These are phyloP conservation scores for Marchantia polymorpha DNA, from an alignment of 225 moss, liverwort and hornwort species.

Conservation along the genomic window DNA sequence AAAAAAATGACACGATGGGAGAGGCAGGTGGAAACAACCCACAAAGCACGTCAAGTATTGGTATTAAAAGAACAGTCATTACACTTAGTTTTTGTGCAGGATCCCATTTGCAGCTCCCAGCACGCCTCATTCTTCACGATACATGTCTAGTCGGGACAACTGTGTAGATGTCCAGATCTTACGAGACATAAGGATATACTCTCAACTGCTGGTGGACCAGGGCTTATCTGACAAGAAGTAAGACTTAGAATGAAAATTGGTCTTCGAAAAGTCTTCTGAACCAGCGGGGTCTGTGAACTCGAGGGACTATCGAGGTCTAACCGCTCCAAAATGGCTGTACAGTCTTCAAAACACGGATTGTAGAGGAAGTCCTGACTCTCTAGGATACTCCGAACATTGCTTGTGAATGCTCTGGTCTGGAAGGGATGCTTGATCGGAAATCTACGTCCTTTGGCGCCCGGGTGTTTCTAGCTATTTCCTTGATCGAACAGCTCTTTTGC, in stretches of 20 bases:
- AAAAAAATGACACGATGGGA: not conserved
- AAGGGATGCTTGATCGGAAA: not conserved
- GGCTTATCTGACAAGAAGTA: conserved; percentile 1
- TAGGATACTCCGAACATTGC: not conserved
- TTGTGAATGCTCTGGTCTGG: not conserved
- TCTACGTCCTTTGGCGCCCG: no score
- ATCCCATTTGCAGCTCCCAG: not conserved
- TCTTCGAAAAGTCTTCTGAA: not conserved
- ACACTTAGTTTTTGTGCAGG: not conserved
- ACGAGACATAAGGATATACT: conserved; percentile 9
- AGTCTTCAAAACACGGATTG: not conserved
- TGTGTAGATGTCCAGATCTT: not conserved
- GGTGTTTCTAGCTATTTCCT: not conserved
- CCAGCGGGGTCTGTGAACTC: not conserved
- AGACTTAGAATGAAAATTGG: not conserved
- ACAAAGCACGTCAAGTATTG: not conserved
- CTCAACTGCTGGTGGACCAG: conserved; percentile 1
- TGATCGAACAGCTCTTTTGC: not conserved
- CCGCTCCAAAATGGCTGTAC: not conserved
- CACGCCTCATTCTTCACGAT: not conserved
- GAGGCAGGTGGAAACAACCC: not conserved
- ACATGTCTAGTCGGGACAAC: not conserved
- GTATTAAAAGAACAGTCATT: not conserved
- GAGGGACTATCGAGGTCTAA: not conserved
- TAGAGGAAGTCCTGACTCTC: not conserved